phyloP scores from a whole-genome alignment of 345 rosid species.

The Eucalyptus grandis region DNA sequence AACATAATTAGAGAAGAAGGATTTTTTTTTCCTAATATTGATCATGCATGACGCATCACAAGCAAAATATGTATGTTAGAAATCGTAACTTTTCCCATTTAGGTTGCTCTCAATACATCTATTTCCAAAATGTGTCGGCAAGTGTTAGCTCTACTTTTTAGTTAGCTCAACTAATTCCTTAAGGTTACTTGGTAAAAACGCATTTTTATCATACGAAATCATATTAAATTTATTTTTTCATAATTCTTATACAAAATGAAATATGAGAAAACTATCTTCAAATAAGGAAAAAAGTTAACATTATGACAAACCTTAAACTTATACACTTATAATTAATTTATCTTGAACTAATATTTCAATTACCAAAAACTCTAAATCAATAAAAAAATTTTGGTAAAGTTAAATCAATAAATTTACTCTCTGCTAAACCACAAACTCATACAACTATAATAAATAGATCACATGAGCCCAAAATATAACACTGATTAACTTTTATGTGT shows the following conservation, averaged over 20 bases:
- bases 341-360: rapidly evolving
- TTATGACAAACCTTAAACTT: too few relatives aligned
- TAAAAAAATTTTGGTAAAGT: too few relatives aligned
- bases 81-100: not conserved
- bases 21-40: not conserved
- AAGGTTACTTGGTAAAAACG: not conserved
- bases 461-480: rapidly evolving
- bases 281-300: not conserved
- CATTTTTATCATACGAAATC: not conserved
- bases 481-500: rapidly evolving
- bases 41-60: not conserved
- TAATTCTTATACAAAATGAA: not conserved
- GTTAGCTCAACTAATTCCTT: not conserved
- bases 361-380: too few relatives aligned
- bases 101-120: not conserved
- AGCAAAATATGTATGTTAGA: not conserved
- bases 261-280: not conserved
- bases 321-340: too few relatives aligned
- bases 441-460: too few relatives aligned
- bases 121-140: not conserved
- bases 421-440: rapidly evolving
- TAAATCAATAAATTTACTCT: too few relatives aligned
- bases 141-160: not conserved
- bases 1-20: not conserved
- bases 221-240: not conserved